Base-by-base conservation (phyloP, 371 early-diverging fungal species). In the Thermomucor indicae-seudaticae region DNA sequence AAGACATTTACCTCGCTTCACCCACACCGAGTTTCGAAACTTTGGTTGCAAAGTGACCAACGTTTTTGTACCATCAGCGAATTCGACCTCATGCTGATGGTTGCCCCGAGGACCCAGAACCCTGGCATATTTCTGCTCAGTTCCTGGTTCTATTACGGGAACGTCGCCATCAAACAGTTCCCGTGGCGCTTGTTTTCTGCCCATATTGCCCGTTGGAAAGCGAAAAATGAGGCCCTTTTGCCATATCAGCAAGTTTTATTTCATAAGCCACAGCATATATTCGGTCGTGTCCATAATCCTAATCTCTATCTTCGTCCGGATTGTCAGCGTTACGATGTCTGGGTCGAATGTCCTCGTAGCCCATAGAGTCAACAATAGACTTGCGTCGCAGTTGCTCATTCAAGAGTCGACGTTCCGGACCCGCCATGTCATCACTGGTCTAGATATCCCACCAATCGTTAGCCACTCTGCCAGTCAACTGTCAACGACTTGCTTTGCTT, bases 11-110 rank as follows among this genome's bases (percentile, higher is more conserved):
- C 91, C 91, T 66, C 90, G 70, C 61, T 90, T 91, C 27, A 92
- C 84, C 91, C 92, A 92, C 46, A 92, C 81, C 4, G 86, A 60
- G 53, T 84, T 89, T 51, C 89, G 81, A 71, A 86, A 92, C 51
- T 75, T 80, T 19, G 89, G 81, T 19, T 91, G 93, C 47, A 92
- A 64, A 46, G 75, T 78, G 45, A 82, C 92, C 28, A 90, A 71
- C 28, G 76, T 78, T 24, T 57, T 66, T 6, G 53, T 56, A 6
- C 77, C 76, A 34, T 84, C 74, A 0, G 70, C 57, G 39, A 80
- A 80, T 40, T 79, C 81, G 6, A 86, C 80, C 59, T 88, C 85
- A 64, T 87, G 86, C 55, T 88, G 74, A 40, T 85, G 79, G 55
- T 89, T 88, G 27, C 89, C 89, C 49, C 88, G 71, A 11, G 85